Conservation (phyloP, 2,329 filamentous ascomycete species). For the Zasmidium angulare region DNA sequence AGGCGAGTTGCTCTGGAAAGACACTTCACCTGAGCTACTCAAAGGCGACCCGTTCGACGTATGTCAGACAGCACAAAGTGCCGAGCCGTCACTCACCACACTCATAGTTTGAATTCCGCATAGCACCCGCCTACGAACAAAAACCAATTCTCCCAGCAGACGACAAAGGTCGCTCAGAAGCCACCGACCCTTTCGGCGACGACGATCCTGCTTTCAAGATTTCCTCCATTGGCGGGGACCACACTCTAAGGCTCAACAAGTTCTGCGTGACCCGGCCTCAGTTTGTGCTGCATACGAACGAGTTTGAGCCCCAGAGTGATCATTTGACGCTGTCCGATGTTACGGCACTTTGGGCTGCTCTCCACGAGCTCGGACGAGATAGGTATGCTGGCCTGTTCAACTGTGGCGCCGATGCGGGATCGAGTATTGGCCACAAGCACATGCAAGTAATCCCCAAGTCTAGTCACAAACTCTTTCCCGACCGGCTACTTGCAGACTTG, state of each 20-base stretch:
- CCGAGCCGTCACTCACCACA: background rate
- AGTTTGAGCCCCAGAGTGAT: slow-evolving; percentile 40
- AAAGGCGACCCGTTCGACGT: background rate
- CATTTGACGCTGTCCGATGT: slow-evolving; percentile 40
- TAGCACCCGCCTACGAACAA: background rate
- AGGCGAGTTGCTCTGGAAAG: background rate
- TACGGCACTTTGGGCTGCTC: slow-evolving; percentile 38
- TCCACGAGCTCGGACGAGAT: slow-evolving; percentile 16
- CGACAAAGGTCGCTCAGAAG: slow-evolving; percentile 3
- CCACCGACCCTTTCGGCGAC: slow-evolving; percentile 1
- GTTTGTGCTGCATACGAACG: slow-evolving; percentile 41
- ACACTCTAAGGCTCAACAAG: slow-evolving; percentile 40
- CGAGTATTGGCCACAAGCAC: slow-evolving; percentile 48
- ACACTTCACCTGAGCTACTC: background rate
- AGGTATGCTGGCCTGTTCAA: slow-evolving; percentile 46
- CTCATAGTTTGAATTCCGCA: slow-evolving; percentile 6
- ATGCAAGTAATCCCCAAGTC: slow-evolving; percentile 44
- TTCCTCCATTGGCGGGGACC: slow-evolving; percentile 27
- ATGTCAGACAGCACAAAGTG: background rate
- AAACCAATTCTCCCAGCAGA: background rate
- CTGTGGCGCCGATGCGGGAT: slow-evolving; percentile 46
- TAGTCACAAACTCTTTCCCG: slow-evolving; percentile 25
- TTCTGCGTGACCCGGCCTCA: slow-evolving; percentile 39
- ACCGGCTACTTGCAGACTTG: background rate
- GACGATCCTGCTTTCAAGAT: slow-evolving; percentile 6